Evolutionary conservation across 148 eudicot species (phyloP), one percentile per base, ranked within the genome.

Genomic region (Rhododendron henanense): DNA sequence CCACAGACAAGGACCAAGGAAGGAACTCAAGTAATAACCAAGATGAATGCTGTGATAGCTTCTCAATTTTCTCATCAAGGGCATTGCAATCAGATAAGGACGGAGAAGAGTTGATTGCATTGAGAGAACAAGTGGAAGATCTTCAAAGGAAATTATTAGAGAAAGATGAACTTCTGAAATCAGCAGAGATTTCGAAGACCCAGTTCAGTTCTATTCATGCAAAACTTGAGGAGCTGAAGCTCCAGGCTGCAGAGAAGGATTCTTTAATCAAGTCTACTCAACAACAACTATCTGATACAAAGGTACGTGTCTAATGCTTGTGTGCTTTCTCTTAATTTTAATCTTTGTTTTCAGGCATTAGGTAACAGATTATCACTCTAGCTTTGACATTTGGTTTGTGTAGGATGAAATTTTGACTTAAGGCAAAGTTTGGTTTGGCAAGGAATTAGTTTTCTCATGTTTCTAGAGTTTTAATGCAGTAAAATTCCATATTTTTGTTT

Each of bases 71-170:
- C 87, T 88, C 91, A 33, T 90, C 98, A 77, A 87, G 88, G 79
- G 84, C 85, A 39, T 82, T 90, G 89, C 89, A 87, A 74, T 88
- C 92, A 57, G 92, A 94, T 41, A 92, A 92, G 85, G 92, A 95
- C 47, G 87, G 90, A 69, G 98, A 95, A 88, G 96, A 95, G 85
- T 86, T 97, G 88, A 87, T 83, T 83, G 90, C 93, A 82, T 81
- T 97, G 86, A 91, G 90, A 88, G 93, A 93, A 86, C 94, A 97
- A 86, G 90, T 95, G 84, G 95, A 88, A 88, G 94, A 94, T 86
- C 90, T 97, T 75, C 93, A 92, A 55, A 89, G 85, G 85, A 91
- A 91, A 87, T 83, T 97, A 82, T 80, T 87, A 39, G 95, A 94
- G 84, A 97, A 95, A 89, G 98, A 94, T 84, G 98, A 94, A 87